Evolutionary conservation across 2,329 filamentous ascomycete genomes (phyloP).

Genomic region (Orbilia brochopaga): DNA sequence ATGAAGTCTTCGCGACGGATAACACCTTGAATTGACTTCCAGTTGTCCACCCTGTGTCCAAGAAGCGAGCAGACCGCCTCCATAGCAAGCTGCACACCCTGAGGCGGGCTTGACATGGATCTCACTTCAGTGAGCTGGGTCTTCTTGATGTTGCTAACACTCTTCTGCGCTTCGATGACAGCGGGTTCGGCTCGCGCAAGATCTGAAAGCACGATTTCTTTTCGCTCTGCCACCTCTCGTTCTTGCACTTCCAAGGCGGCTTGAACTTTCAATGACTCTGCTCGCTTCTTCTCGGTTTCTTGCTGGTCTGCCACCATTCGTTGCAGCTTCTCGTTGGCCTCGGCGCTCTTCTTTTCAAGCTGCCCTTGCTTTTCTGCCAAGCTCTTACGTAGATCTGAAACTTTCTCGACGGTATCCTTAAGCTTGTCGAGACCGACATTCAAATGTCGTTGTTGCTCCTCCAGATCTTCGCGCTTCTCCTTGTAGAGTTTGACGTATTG

Average conservation of each 20-base stretch:
- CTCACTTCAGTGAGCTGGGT: conserved; percentile 96
- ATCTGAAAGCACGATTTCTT: conserved; percentile 83
- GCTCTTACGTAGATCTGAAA: conserved; percentile 86
- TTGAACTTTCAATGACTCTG: conserved; percentile 86
- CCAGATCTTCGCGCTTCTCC: conserved; percentile 96
- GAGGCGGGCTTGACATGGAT: conserved; percentile 91
- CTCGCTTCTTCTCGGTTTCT: conserved; percentile 90
- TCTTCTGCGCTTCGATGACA: conserved; percentile 88
- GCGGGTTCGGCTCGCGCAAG: conserved; percentile 90
- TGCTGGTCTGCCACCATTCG: conserved; percentile 96
- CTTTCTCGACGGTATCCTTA: conserved; percentile 94
- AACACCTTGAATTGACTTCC: conserved; percentile 88
- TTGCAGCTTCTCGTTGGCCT: conserved; percentile 96
- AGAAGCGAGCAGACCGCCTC: conserved; percentile 96
- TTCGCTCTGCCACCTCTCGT: conserved; percentile 79
- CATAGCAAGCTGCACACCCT: conserved; percentile 86
- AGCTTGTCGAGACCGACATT: conserved; percentile 98
- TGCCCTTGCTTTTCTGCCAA: conserved; percentile 93
- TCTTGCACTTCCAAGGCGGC: conserved; percentile 86
- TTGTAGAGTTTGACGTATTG: conserved; percentile 98
- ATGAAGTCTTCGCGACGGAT: conserved; percentile 96
- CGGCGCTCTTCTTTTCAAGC: conserved; percentile 88
- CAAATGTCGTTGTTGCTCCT: conserved; percentile 97
- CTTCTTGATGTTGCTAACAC: conserved; percentile 97
- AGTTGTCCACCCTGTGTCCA: conserved; percentile 85